phyloP scores from a whole-genome alignment of 257 asterid species.

The Fraxinus quadrangulata region DNA sequence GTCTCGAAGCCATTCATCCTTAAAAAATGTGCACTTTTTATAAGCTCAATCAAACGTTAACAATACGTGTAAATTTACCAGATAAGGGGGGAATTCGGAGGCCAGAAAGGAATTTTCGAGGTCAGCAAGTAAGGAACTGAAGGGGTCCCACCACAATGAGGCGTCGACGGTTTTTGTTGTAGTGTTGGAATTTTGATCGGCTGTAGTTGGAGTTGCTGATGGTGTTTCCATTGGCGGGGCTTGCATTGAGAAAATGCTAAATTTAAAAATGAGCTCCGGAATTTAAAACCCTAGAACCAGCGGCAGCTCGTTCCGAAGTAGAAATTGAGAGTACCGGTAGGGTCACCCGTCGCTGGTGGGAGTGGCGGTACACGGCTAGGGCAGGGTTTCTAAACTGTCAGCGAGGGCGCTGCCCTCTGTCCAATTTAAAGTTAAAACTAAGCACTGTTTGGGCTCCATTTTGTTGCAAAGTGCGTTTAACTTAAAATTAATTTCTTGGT shows the following conservation, averaged over 20 bases:
- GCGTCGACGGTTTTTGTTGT: conserved; percentile 50
- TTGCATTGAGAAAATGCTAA: conserved; percentile 13
- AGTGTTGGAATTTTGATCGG: conserved; percentile 32
- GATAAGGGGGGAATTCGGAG: conserved; percentile 51
- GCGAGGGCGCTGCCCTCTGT: not conserved
- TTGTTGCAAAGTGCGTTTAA: too few relatives aligned
- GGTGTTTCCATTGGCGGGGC: conserved; percentile 45
- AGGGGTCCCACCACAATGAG: conserved; percentile 97
- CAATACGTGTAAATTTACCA: conserved; percentile 42
- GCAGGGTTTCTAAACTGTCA: not conserved
- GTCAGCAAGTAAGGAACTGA: conserved; percentile 55
- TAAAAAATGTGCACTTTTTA: not conserved
- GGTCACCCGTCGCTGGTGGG: not conserved
- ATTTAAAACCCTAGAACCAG: conserved; percentile 36
- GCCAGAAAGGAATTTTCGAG: conserved; percentile 66
- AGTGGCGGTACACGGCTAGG: not conserved
- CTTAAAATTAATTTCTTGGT: too few relatives aligned
- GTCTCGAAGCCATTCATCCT: not conserved
- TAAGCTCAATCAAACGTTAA: not conserved
- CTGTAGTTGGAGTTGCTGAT: conserved; percentile 34
- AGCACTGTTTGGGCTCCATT: too few relatives aligned
- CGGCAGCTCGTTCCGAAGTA: not conserved
- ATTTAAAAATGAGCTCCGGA: not conserved
- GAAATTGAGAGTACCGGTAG: not conserved
- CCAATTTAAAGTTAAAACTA: too few relatives aligned